phyloP scores from a whole-genome alignment of 179 eudicot species.

The Spergularia azorica region DNA sequence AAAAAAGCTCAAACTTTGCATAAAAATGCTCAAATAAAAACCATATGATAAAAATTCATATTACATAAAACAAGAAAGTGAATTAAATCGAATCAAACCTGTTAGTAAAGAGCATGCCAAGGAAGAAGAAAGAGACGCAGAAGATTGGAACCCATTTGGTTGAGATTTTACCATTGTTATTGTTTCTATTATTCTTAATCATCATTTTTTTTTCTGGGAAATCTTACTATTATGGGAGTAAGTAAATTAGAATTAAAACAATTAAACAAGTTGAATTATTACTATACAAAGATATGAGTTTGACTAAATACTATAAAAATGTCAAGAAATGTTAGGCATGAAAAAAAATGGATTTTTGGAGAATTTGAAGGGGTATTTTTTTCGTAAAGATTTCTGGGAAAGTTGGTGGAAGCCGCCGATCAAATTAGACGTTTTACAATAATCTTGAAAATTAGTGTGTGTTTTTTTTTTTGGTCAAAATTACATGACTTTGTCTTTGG shows the following conservation, averaged over 20 bases:
- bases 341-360: neutral
- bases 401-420: slow-evolving; percentile 12
- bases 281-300: neutral
- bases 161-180: slow-evolving; percentile 54
- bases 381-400: neutral
- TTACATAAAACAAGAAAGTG: neutral
- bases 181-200: slow-evolving; percentile 41
- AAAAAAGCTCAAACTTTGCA: slow-evolving; percentile 8
- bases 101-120: slow-evolving; percentile 78
- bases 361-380: neutral
- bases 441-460: neutral
- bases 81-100: slow-evolving; percentile 42
- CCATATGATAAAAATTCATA: slow-evolving; percentile 6
- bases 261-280: neutral
- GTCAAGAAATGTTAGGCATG: neutral
- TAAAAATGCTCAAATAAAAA: neutral
- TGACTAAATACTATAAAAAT: neutral
- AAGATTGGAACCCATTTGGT: slow-evolving; percentile 68
- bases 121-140: slow-evolving; percentile 60
- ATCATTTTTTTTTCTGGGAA: neutral
- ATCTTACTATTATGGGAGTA: neutral
- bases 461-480: slow-evolving; percentile 11
- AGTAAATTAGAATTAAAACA: neutral
- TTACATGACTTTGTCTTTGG: slow-evolving; percentile 21
- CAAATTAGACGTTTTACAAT: neutral